Conservation (phyloP, 2,329 filamentous ascomycete genomes). For the Ascochyta clinopodiicola region DNA sequence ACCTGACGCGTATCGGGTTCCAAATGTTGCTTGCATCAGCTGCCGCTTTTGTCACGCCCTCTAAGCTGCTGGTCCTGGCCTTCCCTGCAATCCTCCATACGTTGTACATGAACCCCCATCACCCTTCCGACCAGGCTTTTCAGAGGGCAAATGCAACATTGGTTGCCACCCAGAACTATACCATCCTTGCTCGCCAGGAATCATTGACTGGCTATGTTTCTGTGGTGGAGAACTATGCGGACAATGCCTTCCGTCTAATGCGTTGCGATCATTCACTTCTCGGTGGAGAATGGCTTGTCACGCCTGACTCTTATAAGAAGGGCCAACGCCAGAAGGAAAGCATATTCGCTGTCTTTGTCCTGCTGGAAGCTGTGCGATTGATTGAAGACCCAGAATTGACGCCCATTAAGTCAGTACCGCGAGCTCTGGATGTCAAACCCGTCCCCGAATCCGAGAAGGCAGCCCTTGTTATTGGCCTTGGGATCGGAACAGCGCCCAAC, state of each 20-base stretch:
- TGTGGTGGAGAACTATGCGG: constrained; percentile 74
- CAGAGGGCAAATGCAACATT: constrained; percentile 71
- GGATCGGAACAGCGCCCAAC: constrained; percentile 88
- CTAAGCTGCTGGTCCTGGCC: constrained; percentile 69
- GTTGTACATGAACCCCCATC: constrained; percentile 74
- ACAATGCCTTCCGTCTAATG: constrained; percentile 78
- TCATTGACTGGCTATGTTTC: constrained; percentile 92
- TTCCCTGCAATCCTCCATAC: constrained; percentile 78
- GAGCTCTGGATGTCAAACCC: constrained; percentile 48
- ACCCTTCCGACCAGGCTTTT: constrained; percentile 67
- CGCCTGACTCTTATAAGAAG: constrained; percentile 46
- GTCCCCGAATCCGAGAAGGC: constrained; percentile 70
- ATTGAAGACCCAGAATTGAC: constrained; percentile 58
- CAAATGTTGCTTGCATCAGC: constrained; percentile 70
- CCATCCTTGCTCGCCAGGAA: constrained; percentile 80
- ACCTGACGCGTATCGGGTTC: constrained; percentile 74
- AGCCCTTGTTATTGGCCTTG: constrained; percentile 88
- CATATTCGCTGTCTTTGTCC: constrained; percentile 94
- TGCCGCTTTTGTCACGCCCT: constrained; percentile 73
- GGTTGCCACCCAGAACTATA: constrained; percentile 67
- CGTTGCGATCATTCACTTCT: constrained; percentile 93
- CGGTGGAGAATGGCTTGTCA: constrained; percentile 85
- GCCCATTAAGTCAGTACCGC: constrained; percentile 9
- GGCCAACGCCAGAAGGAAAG: constrained; percentile 73
- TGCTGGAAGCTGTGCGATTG: constrained; percentile 89